These are phyloP conservation scores for Heracleum sosnowskyi DNA, from an alignment of 129 eudicot genomes.

Conservation along the genomic window DNA sequence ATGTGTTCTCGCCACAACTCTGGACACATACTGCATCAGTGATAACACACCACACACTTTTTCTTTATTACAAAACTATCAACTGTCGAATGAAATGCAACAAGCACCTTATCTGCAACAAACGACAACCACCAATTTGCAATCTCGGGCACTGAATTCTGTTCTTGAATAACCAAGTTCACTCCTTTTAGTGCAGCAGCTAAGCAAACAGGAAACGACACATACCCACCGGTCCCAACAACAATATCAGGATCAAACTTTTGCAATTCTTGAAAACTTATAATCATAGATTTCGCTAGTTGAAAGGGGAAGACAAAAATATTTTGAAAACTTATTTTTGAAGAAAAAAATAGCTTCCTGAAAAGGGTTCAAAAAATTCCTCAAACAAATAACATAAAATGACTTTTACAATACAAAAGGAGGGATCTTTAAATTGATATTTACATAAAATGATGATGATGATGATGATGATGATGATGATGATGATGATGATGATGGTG, in stretches of 20 bases:
- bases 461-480: too few relatives aligned
- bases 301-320: constrained; percentile 21
- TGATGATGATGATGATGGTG: too few relatives aligned
- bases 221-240: constrained; percentile 43
- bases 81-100: constrained; percentile 36
- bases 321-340: constrained; percentile 21
- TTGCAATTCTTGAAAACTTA: constrained; percentile 21
- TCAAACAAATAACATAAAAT: not conserved
- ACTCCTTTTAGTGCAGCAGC: constrained; percentile 28
- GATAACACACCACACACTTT: constrained; percentile 37
- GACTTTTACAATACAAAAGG: not conserved
- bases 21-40: constrained; percentile 20
- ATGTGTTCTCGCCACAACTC: constrained; percentile 21
- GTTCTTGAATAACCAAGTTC: constrained; percentile 38
- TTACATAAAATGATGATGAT: too few relatives aligned
- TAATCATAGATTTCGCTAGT: constrained; percentile 12
- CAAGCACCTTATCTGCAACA: constrained; percentile 30
- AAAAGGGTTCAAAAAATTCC: not conserved
- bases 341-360: constrained; percentile 28
- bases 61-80: constrained; percentile 30
- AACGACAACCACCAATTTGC: constrained; percentile 40
- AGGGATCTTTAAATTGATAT: not conserved
- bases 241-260: constrained; percentile 38
- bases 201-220: constrained; percentile 33
- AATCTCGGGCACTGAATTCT: constrained; percentile 37